phyloP scores from a whole-genome alignment of 352 stramenopile species.

The Phytophthora rubi region DNA sequence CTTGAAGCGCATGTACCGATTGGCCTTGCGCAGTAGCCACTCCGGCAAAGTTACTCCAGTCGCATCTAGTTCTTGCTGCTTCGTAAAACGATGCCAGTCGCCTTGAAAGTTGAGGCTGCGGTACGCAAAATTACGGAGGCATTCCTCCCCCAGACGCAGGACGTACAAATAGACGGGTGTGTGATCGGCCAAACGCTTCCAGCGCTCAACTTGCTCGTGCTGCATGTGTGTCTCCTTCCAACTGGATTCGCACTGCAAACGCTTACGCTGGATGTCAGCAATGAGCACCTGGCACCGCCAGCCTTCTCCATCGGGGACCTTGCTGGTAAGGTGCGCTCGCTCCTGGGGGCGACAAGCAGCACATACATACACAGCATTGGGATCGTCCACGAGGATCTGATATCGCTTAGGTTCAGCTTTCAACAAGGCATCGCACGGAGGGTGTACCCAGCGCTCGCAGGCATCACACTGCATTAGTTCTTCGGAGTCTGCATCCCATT shows the following conservation, averaged over 20 bases:
- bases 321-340: slow-evolving; percentile 50
- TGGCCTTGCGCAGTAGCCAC: slow-evolving; percentile 81
- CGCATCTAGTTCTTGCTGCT: slow-evolving; percentile 52
- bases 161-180: slow-evolving; percentile 85
- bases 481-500: slow-evolving; percentile 76
- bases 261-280: slow-evolving; percentile 74
- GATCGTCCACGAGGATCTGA: slow-evolving; percentile 65
- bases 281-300: slow-evolving; percentile 81
- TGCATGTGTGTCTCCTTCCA: slow-evolving; percentile 77
- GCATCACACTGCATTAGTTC: slow-evolving; percentile 90
- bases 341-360: slow-evolving; percentile 67
- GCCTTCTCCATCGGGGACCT: slow-evolving; percentile 34
- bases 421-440: slow-evolving; percentile 72
- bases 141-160: slow-evolving; percentile 83
- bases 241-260: slow-evolving; percentile 58
- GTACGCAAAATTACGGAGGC: slow-evolving; percentile 76
- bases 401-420: slow-evolving; percentile 67
- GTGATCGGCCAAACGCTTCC: slow-evolving; percentile 78
- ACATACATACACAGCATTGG: slow-evolving; percentile 80
- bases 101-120: slow-evolving; percentile 83
- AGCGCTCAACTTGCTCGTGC: slow-evolving; percentile 59
- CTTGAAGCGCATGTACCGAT: slow-evolving; percentile 87
- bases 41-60: slow-evolving; percentile 46
- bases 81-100: slow-evolving; percentile 65
- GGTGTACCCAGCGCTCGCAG: slow-evolving; percentile 87